Evolutionary conservation across 2,329 filamentous ascomycete genomes (phyloP).

Genomic region (Colletotrichum lentis): DNA sequence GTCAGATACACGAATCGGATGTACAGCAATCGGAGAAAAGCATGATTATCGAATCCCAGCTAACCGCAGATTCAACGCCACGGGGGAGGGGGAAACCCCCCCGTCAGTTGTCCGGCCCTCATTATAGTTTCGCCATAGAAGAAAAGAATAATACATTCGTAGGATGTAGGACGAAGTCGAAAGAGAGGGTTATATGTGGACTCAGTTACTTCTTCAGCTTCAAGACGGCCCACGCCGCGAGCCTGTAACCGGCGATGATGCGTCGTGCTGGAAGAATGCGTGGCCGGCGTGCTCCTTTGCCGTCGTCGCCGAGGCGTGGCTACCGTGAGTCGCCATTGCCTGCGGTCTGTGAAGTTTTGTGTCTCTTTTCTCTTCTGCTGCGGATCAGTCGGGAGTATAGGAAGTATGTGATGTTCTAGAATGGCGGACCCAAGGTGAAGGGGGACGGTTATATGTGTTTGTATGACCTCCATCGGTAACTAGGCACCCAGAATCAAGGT

Average conservation of each 20-base stretch:
- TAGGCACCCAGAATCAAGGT: no score
- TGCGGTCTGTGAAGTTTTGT: background rate
- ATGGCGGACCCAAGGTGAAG: background rate
- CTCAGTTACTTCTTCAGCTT: conserved; percentile 40
- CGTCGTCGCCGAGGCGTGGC: background rate
- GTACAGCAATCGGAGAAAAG: background rate
- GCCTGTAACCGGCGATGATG: conserved; percentile 77
- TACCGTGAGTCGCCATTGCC: background rate
- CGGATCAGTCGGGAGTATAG: background rate
- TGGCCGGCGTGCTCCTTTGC: conserved; percentile 3
- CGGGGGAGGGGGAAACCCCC: no score
- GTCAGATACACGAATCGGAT: background rate
- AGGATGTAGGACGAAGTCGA: no score
- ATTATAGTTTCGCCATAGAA: no score
- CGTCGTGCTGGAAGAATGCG: conserved; percentile 14
- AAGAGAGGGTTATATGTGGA: no score
- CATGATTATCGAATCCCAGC: background rate
- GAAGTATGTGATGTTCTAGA: background rate
- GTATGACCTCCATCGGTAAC: background rate
- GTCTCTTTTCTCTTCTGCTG: background rate
- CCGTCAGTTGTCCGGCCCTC: background rate
- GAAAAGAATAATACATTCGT: no score
- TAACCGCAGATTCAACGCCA: background rate
- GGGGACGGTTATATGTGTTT: no score
- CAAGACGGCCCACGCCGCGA: conserved; percentile 73